Evolutionary conservation across 768 basidiomycete genomes (phyloP).

Genomic region (Suillus americanus): DNA sequence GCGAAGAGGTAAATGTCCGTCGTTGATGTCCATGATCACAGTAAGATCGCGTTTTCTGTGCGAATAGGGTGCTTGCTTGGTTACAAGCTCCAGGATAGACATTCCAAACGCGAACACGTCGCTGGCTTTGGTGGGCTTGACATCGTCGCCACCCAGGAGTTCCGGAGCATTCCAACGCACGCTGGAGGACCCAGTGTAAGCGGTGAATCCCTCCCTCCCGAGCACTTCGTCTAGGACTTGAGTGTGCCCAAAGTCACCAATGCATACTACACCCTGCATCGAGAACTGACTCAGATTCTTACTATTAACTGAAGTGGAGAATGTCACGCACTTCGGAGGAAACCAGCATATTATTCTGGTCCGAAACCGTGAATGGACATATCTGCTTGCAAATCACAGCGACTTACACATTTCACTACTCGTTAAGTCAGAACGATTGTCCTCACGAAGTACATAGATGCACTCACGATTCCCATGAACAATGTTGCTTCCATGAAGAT

Average conservation of each 20-base stretch:
- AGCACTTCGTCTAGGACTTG: slow-evolving; percentile 60
- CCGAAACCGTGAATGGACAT: slow-evolving; percentile 5
- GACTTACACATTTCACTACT: slow-evolving; percentile 61
- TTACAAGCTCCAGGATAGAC: slow-evolving; percentile 59
- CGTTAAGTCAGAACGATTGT: slow-evolving; percentile 6
- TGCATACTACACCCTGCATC: slow-evolving; percentile 49
- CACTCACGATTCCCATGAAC: slow-evolving; percentile 63
- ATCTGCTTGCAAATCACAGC: background rate
- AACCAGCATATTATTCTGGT: slow-evolving; percentile 59
- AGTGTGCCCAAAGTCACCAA: slow-evolving; percentile 67
- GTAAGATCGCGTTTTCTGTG: slow-evolving; percentile 48
- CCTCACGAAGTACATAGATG: background rate
- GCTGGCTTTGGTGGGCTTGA: slow-evolving; percentile 43
- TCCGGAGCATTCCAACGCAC: slow-evolving; percentile 66
- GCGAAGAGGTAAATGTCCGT: slow-evolving; percentile 40
- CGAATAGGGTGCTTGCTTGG: slow-evolving; percentile 49
- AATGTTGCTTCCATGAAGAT: slow-evolving; percentile 50
- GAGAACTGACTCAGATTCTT: slow-evolving; percentile 2
- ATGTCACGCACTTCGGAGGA: slow-evolving; percentile 40
- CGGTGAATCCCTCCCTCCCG: slow-evolving; percentile 44
- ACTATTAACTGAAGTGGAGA: background rate
- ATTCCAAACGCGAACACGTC: slow-evolving; percentile 63
- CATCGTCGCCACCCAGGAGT: slow-evolving; percentile 44
- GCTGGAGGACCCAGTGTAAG: slow-evolving; percentile 44
- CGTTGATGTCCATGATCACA: slow-evolving; percentile 46